Evolutionary conservation across 352 stramenopile genomes (phyloP), one percentile per base, ranked within the genome.

Genomic region (Globisporangium paddicum): DNA sequence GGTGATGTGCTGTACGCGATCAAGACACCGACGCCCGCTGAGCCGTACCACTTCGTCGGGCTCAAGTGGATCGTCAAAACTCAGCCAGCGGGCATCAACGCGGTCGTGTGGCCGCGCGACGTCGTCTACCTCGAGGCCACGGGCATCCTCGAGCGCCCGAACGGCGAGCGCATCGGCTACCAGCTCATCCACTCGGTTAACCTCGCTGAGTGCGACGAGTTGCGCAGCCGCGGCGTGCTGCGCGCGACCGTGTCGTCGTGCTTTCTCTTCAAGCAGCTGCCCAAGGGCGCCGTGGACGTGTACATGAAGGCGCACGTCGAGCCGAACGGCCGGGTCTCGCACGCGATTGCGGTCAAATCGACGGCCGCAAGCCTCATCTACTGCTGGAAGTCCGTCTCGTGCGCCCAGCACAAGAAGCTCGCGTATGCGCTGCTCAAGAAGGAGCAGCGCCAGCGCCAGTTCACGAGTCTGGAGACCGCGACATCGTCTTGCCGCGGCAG

Each of bases 181-280:
- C 66, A 82, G 50, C 53, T 87, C 44, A 62, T 85, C 71, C 72
- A 82, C 44, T 79, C 74, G 5, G 75, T 73, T 13, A 63, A 76
- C 16, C 48, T 86, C 16, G 49, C 62, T 5, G 62, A 63, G 19
- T 75, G 68, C 59, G 55, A 58, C 16, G 62, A 69, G 26, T 58
- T 87, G 14, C 51, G 66, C 3, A 62, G 78, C 35, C 51, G 59
- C 44, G 66, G 72, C 52, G 64, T 79, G 26, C 49, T 80, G 6
- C 73, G 71, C 21, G 71, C 50, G 18, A 61, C 67, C 10, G 53
- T 77, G 6, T 78, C 71, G 38, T 72, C 61, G 23, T 82, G 73
- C 48, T 66, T 70, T 18, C 45, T 82, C 45, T 82, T 71, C 60
- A 64, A 65, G 16, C 58, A 79, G 47, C 42, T 71, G 1, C 62